phyloP scores from a whole-genome alignment of 106 monocot species.

The Posidonia australis region DNA sequence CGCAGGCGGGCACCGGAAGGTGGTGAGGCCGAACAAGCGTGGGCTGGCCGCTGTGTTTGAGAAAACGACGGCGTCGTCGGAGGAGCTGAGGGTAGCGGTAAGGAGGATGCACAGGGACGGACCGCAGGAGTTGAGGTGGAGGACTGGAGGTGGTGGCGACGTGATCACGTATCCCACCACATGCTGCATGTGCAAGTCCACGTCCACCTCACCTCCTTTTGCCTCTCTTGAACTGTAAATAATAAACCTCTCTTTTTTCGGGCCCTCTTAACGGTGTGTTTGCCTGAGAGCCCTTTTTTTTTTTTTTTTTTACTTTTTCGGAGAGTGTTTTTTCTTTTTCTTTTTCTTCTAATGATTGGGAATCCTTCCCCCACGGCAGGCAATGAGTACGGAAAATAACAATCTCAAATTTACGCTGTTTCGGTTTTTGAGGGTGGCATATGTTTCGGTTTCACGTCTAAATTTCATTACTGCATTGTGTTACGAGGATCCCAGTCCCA shows the following conservation, averaged over 20 bases:
- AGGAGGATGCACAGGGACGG: constrained; percentile 12
- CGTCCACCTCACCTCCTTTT: neutral
- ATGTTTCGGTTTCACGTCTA: no score
- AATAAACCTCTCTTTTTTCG: neutral
- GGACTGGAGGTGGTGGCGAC: constrained; percentile 15
- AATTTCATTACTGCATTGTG: no score
- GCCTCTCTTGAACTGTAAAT: neutral
- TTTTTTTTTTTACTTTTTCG: no score
- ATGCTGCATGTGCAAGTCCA: constrained; percentile 27
- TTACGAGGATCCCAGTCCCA: no score
- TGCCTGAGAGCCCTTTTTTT: no score
- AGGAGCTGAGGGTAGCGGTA: neutral
- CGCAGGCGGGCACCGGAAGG: constrained; percentile 17
- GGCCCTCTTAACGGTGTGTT: no score
- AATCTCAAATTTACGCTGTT: no score
- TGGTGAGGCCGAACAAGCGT: constrained; percentile 30
- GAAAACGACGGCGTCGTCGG: neutral
- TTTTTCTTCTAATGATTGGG: no score
- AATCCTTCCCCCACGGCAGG: no score
- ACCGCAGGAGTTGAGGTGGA: constrained; percentile 5
- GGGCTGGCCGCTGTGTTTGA: constrained; percentile 6
- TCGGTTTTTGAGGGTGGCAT: no score
- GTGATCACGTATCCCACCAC: constrained; percentile 24
- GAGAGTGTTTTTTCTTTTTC: no score
- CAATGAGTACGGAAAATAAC: no score